A percentile compares a stretch with the other conserved stretches of the same genome.
Evolutionary conservation across 23 red algal species (phyloP).

Genomic region (Pyropia haitanensis): DNA sequence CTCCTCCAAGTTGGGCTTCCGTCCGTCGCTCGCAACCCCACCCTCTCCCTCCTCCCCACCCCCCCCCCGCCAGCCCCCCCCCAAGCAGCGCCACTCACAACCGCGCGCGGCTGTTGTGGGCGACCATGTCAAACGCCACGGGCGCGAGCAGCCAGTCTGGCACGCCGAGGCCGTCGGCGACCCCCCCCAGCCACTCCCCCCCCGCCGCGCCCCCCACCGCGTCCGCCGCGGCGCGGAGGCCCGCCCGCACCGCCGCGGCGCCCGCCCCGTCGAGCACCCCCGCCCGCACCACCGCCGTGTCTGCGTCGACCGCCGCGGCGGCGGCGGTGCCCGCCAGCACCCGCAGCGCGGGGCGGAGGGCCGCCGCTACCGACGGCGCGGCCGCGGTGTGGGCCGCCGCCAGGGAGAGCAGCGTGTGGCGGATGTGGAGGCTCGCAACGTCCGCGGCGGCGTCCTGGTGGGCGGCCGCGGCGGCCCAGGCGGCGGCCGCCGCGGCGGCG

Average conservation of each 20-base stretch:
- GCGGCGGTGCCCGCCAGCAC: constrained; percentile 13
- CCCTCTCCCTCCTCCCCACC: too few relatives aligned
- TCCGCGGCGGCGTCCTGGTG: too few relatives aligned
- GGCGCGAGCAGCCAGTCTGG: constrained; percentile 77
- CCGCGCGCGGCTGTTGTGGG: constrained; percentile 55
- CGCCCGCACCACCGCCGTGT: constrained; percentile 37
- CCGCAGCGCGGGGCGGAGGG: background rate
- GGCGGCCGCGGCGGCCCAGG: too few relatives aligned
- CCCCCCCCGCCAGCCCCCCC: too few relatives aligned
- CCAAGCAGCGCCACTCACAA: constrained; percentile 6
- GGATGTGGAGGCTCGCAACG: too few relatives aligned
- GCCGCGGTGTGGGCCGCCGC: too few relatives aligned
- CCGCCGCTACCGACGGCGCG: too few relatives aligned
- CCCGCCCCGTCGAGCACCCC: constrained; percentile 15
- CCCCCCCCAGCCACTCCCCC: constrained; percentile 27
- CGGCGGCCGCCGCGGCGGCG: too few relatives aligned
- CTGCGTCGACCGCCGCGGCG: constrained; percentile 21
- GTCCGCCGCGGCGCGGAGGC: background rate
- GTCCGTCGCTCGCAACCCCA: too few relatives aligned
- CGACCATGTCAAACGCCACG: constrained; percentile 85
- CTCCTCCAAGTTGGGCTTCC: too few relatives aligned
- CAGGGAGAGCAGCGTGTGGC: too few relatives aligned
- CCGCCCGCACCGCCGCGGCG: constrained; percentile 25
- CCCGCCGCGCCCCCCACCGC: constrained; percentile 28
- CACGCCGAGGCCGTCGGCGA: constrained; percentile 55